Evolutionary conservation across 2,329 filamentous ascomycete species (phyloP).

Genomic region (Pestalotiopsis sp.): DNA sequence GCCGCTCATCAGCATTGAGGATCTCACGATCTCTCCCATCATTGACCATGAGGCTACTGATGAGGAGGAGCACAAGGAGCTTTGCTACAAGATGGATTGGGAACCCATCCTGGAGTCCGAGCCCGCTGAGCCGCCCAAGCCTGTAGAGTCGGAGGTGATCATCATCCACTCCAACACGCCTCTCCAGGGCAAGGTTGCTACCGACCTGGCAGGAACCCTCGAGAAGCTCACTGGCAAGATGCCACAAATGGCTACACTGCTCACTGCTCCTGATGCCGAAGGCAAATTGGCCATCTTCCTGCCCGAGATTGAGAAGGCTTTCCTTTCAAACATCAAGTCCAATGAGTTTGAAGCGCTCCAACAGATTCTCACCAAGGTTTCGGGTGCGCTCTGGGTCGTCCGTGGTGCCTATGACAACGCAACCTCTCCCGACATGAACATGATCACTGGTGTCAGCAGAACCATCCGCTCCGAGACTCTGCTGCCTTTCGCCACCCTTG

Average conservation of each 20-base stretch:
- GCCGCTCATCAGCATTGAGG: conserved; percentile 37
- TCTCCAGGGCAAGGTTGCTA: conserved; percentile 32
- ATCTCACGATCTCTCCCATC: conserved; percentile 40
- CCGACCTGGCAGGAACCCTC: conserved; percentile 32
- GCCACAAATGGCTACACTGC: conserved; percentile 30
- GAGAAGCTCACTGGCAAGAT: conserved; percentile 32
- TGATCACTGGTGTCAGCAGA: conserved; percentile 32
- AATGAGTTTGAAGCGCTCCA: conserved; percentile 36
- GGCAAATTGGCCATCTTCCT: conserved; percentile 43
- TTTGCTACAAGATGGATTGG: conserved; percentile 50
- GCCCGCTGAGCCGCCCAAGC: conserved; percentile 14
- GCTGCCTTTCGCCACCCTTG: conserved; percentile 32
- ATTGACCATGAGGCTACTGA: conserved; percentile 32
- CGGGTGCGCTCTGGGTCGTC: conserved; percentile 37
- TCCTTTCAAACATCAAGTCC: conserved; percentile 40
- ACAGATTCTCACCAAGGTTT: conserved; percentile 26
- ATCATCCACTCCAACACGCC: conserved; percentile 37
- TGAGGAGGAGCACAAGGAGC: conserved; percentile 35
- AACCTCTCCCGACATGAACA: conserved; percentile 31
- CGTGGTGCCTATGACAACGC: conserved; percentile 32
- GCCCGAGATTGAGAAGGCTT: conserved; percentile 42
- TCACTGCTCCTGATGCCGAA: conserved; percentile 25
- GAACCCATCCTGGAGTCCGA: conserved; percentile 37
- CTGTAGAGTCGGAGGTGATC: conserved; percentile 32
- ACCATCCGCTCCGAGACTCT: conserved; percentile 34